These are phyloP conservation scores for Clavispora santaluciae DNA, from an alignment of 805 yeast species.

Conservation along the genomic window DNA sequence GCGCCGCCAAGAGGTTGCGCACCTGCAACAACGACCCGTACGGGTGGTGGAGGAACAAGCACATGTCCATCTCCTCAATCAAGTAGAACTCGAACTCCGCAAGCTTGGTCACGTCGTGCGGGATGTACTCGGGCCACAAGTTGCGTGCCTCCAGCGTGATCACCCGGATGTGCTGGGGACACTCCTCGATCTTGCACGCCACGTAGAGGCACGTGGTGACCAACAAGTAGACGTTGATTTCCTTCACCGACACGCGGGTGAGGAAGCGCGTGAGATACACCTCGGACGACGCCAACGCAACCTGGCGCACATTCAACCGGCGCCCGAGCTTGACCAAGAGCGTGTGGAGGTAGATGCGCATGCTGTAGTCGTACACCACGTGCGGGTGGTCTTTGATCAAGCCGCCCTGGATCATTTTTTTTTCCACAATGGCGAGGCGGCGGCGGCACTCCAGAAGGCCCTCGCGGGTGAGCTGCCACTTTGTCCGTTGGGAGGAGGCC, in stretches of 20 bases:
- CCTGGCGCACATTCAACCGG: conserved; percentile 70
- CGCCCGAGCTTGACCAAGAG: conserved; percentile 73
- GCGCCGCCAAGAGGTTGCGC: conserved; percentile 36
- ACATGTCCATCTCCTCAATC: conserved; percentile 79
- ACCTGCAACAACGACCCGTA: conserved; percentile 59
- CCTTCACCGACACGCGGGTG: conserved; percentile 66
- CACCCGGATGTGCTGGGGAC: conserved; percentile 88
- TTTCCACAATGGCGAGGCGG: conserved; percentile 34
- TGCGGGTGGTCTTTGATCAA: conserved; percentile 40
- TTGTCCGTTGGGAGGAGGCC: conserved; percentile 73
- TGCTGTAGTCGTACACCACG: conserved; percentile 50
- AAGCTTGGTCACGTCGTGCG: conserved; percentile 82
- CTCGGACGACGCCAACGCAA: conserved; percentile 86
- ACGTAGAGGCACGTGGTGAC: conserved; percentile 83
- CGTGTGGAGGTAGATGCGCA: conserved; percentile 76
- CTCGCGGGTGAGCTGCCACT: conserved; percentile 77
- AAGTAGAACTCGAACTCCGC: conserved; percentile 96
- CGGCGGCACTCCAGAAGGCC: conserved; percentile 46
- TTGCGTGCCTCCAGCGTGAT: conserved; percentile 80
- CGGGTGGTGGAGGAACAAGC: conserved; percentile 70
- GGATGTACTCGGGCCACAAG: conserved; percentile 92
- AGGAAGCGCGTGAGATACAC: conserved; percentile 77
- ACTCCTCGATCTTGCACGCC: conserved; percentile 92
- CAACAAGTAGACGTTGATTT: conserved; percentile 74
- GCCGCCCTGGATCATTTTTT: conserved; percentile 41